These are phyloP conservation scores for Otatea glauca DNA, from an alignment of 176 grass and related monocot species.

Conservation along the genomic window DNA sequence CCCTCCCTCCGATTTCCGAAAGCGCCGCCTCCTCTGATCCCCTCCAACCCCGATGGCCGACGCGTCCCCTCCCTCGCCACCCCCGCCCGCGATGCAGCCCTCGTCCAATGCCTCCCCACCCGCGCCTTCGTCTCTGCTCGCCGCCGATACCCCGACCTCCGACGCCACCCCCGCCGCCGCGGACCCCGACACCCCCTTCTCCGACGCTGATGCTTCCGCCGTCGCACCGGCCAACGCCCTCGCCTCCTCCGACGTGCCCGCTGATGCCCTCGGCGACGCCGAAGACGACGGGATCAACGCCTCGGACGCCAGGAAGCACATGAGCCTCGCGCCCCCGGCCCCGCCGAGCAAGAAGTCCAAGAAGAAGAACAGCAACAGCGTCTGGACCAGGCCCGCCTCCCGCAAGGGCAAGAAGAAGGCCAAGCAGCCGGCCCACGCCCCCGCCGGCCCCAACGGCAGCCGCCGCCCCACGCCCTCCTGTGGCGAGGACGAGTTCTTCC, in stretches of 20 bases:
- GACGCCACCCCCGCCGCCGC: constrained; percentile 45
- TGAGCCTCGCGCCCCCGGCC: constrained; percentile 45
- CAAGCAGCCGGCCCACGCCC: constrained; percentile 22
- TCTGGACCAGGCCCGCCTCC: constrained; percentile 76
- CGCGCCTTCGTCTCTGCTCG: not conserved
- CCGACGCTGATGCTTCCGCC: constrained; percentile 40
- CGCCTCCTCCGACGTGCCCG: not conserved
- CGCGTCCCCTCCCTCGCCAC: constrained; percentile 1
- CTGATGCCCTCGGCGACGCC: constrained; percentile 25
- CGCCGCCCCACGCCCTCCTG: constrained; percentile 27
- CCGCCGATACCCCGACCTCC: constrained; percentile 24
- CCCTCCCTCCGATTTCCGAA: not conserved
- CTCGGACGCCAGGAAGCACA: constrained; percentile 41
- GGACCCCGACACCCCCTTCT: constrained; percentile 45
- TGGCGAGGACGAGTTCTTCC: constrained; percentile 68
- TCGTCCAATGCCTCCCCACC: constrained; percentile 4
- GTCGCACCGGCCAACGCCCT: not conserved
- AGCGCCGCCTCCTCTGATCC: not conserved
- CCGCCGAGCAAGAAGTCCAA: constrained; percentile 75
- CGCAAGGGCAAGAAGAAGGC: constrained; percentile 93
- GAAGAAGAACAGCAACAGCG: constrained; percentile 71
- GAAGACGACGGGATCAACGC: constrained; percentile 53
- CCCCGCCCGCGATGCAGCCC: constrained; percentile 24
- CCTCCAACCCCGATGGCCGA: not conserved
- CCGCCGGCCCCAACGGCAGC: constrained; percentile 1